A percentile compares a stretch with the other conserved stretches of the same genome.
phyloP scores from a whole-genome alignment of 2,329 filamentous ascomycete genomes.

The Fusarium mexicanum region DNA sequence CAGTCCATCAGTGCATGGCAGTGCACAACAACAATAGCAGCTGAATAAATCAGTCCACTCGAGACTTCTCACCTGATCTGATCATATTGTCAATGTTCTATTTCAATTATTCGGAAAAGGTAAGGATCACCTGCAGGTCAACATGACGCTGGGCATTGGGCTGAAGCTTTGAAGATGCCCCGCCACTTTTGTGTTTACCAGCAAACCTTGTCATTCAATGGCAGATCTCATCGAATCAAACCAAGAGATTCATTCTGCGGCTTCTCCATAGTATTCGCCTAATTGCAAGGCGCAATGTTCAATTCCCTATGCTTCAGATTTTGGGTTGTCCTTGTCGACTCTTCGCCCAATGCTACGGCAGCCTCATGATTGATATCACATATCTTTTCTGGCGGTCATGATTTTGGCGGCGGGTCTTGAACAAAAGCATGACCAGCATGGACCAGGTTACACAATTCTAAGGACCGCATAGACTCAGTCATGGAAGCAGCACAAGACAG shows the following conservation, averaged over 20 bases:
- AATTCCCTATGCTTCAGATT: rapidly evolving
- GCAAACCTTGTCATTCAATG: not conserved
- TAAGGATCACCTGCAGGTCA: rapidly evolving
- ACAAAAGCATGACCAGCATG: rapidly evolving
- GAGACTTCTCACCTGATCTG: not conserved
- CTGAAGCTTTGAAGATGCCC: not conserved
- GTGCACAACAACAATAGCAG: not conserved
- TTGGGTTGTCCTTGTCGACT: rapidly evolving
- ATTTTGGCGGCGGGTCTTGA: rapidly evolving
- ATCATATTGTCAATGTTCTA: rapidly evolving
- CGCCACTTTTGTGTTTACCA: not conserved
- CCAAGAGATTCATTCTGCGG: rapidly evolving
- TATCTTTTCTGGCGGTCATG: rapidly evolving
- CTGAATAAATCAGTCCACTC: not conserved
- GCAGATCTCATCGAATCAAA: not conserved
- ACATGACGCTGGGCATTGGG: not conserved
- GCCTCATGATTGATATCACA: too few species aligned
- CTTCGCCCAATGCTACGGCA: too few species aligned
- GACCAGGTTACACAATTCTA: rapidly evolving
- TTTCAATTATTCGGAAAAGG: rapidly evolving
- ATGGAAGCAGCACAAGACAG: not conserved
- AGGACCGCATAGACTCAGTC: rapidly evolving
- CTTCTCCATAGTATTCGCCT: rapidly evolving
- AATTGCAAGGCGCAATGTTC: rapidly evolving
- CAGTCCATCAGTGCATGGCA: not conserved